Conservation (phyloP, 257 asterid species). For the Coffea eugenioides region DNA sequence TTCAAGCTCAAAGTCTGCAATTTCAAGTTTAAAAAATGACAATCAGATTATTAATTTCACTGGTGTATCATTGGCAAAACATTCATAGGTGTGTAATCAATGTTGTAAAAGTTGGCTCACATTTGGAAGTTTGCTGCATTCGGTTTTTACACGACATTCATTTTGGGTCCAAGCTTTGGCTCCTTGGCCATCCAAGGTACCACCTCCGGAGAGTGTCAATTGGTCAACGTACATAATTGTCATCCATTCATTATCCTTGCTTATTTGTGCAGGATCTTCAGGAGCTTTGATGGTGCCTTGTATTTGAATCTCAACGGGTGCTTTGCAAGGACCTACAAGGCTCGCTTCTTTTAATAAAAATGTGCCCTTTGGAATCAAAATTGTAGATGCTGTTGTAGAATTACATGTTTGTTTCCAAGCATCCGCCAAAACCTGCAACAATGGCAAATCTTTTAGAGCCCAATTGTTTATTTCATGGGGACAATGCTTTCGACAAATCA, state of each 20-base stretch:
- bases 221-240: slow-evolving; percentile 30
- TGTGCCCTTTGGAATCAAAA: slow-evolving; percentile 41
- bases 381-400: slow-evolving; percentile 16
- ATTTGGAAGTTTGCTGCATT: slow-evolving; percentile 33
- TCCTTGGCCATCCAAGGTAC: slow-evolving; percentile 49
- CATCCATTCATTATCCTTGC: slow-evolving; percentile 37
- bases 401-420: slow-evolving; percentile 44
- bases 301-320: slow-evolving; percentile 33
- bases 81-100: too few species aligned
- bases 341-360: slow-evolving; percentile 25
- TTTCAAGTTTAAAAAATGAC: background rate
- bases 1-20: slow-evolving; percentile 26
- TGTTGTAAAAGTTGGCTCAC: background rate
- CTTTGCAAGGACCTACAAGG: slow-evolving; percentile 27
- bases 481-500: too few species aligned
- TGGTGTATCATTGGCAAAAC: too few species aligned
- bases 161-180: slow-evolving; percentile 38
- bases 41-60: background rate
- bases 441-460: background rate
- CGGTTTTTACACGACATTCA: slow-evolving; percentile 29
- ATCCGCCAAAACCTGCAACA: slow-evolving; percentile 36
- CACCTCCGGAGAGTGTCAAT: slow-evolving; percentile 41
- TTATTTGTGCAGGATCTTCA: slow-evolving; percentile 20
- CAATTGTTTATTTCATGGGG: too few species aligned
- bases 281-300: slow-evolving; percentile 38